Percentiles rank a stretch among this genome's conserved stretches.
phyloP scores from a whole-genome alignment of 108 stramenopile species.

The Cyclotella sp. region DNA sequence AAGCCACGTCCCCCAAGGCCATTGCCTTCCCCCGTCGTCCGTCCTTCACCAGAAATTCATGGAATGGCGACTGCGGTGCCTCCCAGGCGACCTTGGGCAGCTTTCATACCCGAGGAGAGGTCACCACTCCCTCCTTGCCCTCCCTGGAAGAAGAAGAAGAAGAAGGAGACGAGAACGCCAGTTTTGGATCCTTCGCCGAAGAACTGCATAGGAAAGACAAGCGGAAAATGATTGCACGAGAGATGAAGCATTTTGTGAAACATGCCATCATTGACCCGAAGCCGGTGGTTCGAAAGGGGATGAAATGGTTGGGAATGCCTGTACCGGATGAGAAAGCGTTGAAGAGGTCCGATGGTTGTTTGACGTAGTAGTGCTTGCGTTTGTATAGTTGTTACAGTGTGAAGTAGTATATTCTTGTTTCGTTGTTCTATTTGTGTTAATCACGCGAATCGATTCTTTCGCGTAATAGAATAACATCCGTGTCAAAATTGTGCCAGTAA shows the following conservation, averaged over 20 bases:
- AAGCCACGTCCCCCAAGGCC: conserved; percentile 16
- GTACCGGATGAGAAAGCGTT: not conserved
- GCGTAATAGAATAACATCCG: too few species aligned
- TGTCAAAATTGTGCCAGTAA: too few species aligned
- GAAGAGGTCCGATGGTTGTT: conserved; percentile 22
- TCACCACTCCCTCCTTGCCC: conserved; percentile 8
- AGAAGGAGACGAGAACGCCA: conserved; percentile 19
- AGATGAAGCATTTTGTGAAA: conserved; percentile 11
- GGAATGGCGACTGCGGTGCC: not conserved
- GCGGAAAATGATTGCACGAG: conserved; percentile 12
- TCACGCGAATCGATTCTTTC: too few species aligned
- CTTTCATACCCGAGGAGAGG: not conserved
- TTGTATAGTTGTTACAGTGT: conserved; percentile 4
- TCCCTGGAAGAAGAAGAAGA: conserved; percentile 18
- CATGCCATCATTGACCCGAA: not conserved
- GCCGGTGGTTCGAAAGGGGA: conserved; percentile 13
- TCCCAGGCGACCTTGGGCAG: not conserved
- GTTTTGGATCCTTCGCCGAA: conserved; percentile 22
- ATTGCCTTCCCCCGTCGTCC: not conserved
- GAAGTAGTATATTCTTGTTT: not conserved
- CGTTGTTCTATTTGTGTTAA: not conserved
- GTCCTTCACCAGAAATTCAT: not conserved
- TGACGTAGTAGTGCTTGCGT: conserved; percentile 19
- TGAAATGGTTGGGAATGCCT: conserved; percentile 6
- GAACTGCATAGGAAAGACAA: conserved; percentile 31